Evolutionary conservation across 768 basidiomycete species (phyloP).

Genomic region (Asterophora parasitica): DNA sequence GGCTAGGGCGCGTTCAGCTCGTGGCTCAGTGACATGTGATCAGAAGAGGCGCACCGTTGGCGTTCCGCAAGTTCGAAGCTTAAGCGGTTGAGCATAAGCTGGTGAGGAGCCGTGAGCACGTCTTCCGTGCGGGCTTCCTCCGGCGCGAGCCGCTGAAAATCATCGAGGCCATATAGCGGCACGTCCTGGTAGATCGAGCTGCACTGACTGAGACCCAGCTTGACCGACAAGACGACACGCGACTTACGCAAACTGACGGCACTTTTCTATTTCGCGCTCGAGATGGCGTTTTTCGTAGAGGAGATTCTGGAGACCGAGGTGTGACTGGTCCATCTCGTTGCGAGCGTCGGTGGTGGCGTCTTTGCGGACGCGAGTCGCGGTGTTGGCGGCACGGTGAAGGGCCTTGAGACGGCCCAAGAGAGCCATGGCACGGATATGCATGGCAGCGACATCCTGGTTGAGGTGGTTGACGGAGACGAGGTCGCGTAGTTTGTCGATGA

Average conservation of each 20-base stretch:
- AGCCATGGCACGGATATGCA: slow-evolving; percentile 66
- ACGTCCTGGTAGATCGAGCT: slow-evolving; percentile 90
- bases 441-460: slow-evolving; percentile 41
- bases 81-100: slow-evolving; percentile 83
- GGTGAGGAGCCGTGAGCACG: slow-evolving; percentile 65
- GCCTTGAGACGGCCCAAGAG: slow-evolving; percentile 79
- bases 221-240: not conserved
- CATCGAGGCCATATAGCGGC: slow-evolving; percentile 63
- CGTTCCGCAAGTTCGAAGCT: slow-evolving; percentile 86
- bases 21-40: not conserved
- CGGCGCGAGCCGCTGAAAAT: slow-evolving; percentile 68
- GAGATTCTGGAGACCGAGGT: slow-evolving; percentile 81
- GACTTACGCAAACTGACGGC: slow-evolving; percentile 85
- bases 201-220: not conserved
- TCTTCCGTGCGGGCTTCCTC: slow-evolving; percentile 57
- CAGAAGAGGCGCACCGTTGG: slow-evolving; percentile 55
- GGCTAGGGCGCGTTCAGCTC: slow-evolving; percentile 34
- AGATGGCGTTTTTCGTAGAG: slow-evolving; percentile 87
- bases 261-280: slow-evolving; percentile 89
- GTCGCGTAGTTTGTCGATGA: slow-evolving; percentile 59
- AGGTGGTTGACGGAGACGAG: slow-evolving; percentile 47
- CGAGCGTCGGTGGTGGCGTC: slow-evolving; percentile 75
- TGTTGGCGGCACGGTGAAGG: slow-evolving; percentile 70
- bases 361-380: slow-evolving; percentile 59
- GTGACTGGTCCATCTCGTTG: slow-evolving; percentile 87